phyloP scores from a whole-genome alignment of 345 rosid species.

The Euphorbia pulcherrima region DNA sequence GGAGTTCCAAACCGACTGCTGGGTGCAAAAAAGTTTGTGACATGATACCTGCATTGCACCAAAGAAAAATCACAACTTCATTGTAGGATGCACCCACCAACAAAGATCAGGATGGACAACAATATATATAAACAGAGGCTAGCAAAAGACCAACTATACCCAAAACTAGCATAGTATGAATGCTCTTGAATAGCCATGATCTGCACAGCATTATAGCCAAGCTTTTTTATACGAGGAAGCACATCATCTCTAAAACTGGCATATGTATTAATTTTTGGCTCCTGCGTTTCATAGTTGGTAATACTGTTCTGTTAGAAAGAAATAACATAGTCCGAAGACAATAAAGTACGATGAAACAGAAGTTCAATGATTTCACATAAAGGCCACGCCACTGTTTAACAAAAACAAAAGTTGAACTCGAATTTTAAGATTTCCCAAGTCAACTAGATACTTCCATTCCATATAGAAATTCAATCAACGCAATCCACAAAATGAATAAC shows the following conservation, averaged over 20 bases:
- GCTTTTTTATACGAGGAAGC: conserved; percentile 90
- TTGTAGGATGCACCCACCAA: conserved; percentile 12
- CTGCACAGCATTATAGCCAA: conserved; percentile 96
- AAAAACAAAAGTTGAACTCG: background rate
- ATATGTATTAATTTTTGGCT: conserved; percentile 77
- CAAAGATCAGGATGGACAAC: conserved; percentile 1
- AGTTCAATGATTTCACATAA: background rate
- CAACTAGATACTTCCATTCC: background rate
- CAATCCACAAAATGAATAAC: background rate
- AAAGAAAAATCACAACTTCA: conserved; percentile 19
- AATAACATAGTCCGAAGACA: background rate
- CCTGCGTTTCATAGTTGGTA: conserved; percentile 47
- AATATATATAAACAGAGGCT: background rate
- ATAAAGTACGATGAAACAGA: background rate
- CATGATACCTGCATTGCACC: conserved; percentile 75
- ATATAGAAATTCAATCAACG: background rate
- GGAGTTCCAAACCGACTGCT: conserved; percentile 98
- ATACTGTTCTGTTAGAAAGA: conserved; percentile 17
- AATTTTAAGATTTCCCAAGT: background rate
- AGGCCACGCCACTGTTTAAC: background rate
- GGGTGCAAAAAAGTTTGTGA: conserved; percentile 91
- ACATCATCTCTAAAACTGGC: conserved; percentile 88
- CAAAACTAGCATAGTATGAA: conserved; percentile 95
- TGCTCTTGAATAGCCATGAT: conserved; percentile 99
- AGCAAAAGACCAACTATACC: conserved; percentile 45